These are phyloP conservation scores for Delonix regia DNA, from an alignment of 306 rosid genomes.

Conservation along the genomic window DNA sequence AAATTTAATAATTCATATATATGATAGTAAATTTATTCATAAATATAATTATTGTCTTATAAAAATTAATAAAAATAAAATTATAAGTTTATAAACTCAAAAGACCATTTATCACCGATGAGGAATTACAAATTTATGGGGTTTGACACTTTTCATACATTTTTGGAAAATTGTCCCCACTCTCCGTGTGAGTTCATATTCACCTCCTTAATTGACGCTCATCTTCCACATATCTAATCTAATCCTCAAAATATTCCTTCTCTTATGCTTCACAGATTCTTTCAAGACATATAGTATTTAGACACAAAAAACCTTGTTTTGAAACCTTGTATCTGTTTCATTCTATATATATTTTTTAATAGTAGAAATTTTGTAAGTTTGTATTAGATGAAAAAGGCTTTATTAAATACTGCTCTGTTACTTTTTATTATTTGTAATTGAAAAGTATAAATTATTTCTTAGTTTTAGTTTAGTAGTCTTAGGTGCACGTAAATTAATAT, in stretches of 20 bases:
- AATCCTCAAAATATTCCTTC: background rate
- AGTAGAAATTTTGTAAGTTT: background rate
- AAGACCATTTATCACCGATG: background rate
- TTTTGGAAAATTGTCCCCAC: background rate
- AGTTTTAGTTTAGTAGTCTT: too few relatives aligned
- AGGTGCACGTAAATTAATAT: too few relatives aligned
- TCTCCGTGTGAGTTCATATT: constrained; percentile 2
- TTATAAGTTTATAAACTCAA: background rate
- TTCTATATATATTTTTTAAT: too few relatives aligned
- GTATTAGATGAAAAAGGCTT: background rate
- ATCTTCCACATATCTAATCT: background rate
- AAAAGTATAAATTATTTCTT: too few relatives aligned
- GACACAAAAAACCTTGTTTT: too few relatives aligned
- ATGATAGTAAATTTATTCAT: too few relatives aligned
- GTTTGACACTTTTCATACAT: background rate
- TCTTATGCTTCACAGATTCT: background rate
- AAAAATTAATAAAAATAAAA: too few relatives aligned
- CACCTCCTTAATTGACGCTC: constrained; percentile 26
- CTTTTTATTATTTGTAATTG: too few relatives aligned
- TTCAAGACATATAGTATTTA: background rate
- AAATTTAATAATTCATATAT: too few relatives aligned
- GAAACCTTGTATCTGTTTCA: background rate
- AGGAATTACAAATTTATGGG: constrained; percentile 7
- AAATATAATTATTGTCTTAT: too few relatives aligned
- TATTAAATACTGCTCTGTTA: too few relatives aligned